phyloP scores from a whole-genome alignment of 2,329 filamentous ascomycete species.

The Paecilomyces formosus region DNA sequence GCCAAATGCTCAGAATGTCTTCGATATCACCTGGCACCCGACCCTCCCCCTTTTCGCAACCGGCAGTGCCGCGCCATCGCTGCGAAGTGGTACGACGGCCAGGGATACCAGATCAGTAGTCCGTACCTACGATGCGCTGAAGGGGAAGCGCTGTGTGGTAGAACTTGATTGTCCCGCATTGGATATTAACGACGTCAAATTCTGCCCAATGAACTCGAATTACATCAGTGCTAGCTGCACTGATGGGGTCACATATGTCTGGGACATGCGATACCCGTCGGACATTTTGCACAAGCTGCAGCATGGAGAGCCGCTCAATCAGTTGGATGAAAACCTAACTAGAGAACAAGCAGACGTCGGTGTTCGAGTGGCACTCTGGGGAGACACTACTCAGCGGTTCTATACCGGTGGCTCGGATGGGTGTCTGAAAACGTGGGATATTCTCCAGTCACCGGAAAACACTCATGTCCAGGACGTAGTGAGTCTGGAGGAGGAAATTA shows the following conservation, averaged over 20 bases:
- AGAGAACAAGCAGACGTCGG: slow-evolving; percentile 51
- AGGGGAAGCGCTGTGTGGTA: slow-evolving; percentile 25
- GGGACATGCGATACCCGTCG: slow-evolving; percentile 47
- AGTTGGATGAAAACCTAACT: slow-evolving; percentile 29
- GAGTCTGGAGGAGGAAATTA: slow-evolving; percentile 45
- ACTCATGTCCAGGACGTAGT: slow-evolving; percentile 45
- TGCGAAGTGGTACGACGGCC: slow-evolving; percentile 19
- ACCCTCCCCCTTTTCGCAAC: slow-evolving; percentile 44
- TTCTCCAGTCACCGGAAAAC: slow-evolving; percentile 45
- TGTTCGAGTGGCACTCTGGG: slow-evolving; percentile 53
- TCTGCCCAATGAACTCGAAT: slow-evolving; percentile 38
- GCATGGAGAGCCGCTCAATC: slow-evolving; percentile 46
- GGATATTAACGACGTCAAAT: slow-evolving; percentile 55
- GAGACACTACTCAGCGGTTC: slow-evolving; percentile 42
- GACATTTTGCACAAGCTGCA: slow-evolving; percentile 41
- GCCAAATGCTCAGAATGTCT: slow-evolving; percentile 47
- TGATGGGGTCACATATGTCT: slow-evolving; percentile 52
- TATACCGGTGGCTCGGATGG: slow-evolving; percentile 57
- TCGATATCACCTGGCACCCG: slow-evolving; percentile 53
- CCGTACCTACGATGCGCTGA: slow-evolving; percentile 43
- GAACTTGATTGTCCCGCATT: slow-evolving; percentile 51
- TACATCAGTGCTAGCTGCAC: slow-evolving; percentile 55
- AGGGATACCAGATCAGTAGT: slow-evolving; percentile 41
- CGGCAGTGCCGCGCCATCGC: slow-evolving; percentile 37
- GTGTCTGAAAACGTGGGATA: slow-evolving; percentile 53